Evolutionary conservation across 1,284 basidiomycete species (phyloP), one percentile per base, ranked within the genome.

Genomic region (Pterulicium gracile): DNA sequence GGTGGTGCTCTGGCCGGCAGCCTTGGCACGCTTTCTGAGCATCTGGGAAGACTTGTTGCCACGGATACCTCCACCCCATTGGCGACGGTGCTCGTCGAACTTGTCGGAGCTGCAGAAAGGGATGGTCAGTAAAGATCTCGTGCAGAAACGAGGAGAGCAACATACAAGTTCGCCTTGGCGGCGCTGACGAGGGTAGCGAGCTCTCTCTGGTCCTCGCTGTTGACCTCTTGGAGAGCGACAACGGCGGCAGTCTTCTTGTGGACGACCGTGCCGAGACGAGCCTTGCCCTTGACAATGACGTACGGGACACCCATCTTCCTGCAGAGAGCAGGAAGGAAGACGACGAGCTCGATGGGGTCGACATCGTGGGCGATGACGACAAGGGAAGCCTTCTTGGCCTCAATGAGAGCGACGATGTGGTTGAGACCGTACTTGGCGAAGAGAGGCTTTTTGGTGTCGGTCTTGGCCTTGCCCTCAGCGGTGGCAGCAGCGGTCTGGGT

Each of bases 251-350:
- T 97, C 84, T 98, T 98, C 82, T 97, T 96, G 81, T 94, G 89
- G 45, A 94, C 92, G 50, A 95, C 88, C 13, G 91, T 91, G 57
- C 95, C 95, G 58, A 98, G 87, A 64, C 95, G 90, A 49, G 94
- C 88, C 75, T 97, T 98, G 72, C 85, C 86, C 79, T 97, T 96
- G 61, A 97, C 92, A 58, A 98, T 97, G 55, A 95, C 91, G 72
- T 98, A 98, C 24, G 92, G 92, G 43, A 97, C 83, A 64, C 93
- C 94, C 93, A 97, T 96, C 84, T 97, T 97, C 68, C 93, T 83
- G 77, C 95, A 98, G 54, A 98, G 84, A 50, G 95, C 93, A 52
- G 95, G 95, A 50, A 98, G 77, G 87, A 93, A 98, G 70, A 98
- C 80, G 56, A 95, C 92, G 59, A 98, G 87, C 70, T 98, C 95